A percentile compares a stretch with the other conserved stretches of the same genome.
Evolutionary conservation across 2,329 filamentous ascomycete species (phyloP).

Genomic region (Herpotrichia juniperi): DNA sequence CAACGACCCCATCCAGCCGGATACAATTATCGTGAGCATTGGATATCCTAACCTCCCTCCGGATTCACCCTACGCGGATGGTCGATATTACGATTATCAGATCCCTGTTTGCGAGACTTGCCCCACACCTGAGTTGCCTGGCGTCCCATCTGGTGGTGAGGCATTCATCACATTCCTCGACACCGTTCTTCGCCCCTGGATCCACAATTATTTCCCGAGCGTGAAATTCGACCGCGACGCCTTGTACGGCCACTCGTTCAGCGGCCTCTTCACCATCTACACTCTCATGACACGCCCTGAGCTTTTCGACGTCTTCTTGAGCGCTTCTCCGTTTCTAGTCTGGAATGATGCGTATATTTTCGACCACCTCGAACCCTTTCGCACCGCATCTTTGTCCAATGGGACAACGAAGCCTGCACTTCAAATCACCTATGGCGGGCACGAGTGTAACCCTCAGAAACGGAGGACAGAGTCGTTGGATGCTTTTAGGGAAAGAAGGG

Average conservation of each 20-base stretch:
- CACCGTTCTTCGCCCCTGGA: slow-evolving; percentile 45
- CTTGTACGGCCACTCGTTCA: slow-evolving; percentile 58
- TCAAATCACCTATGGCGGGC: no score
- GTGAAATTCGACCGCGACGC: slow-evolving; percentile 47
- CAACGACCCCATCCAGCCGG: no score
- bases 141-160: slow-evolving; percentile 52
- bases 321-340: slow-evolving; percentile 55
- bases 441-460: no score
- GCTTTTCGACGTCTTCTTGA: slow-evolving; percentile 53
- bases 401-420: no score
- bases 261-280: slow-evolving; percentile 56
- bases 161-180: slow-evolving; percentile 54
- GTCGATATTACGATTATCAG: slow-evolving; percentile 39
- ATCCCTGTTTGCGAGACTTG: slow-evolving; percentile 36
- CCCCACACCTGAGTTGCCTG: slow-evolving; percentile 26
- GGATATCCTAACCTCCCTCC: no score
- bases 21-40: no score
- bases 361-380: slow-evolving; percentile 18
- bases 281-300: slow-evolving; percentile 49
- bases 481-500: no score
- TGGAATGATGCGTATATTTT: slow-evolving; percentile 54
- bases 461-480: no score
- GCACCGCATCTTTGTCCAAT: no score
- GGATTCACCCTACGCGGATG: no score
- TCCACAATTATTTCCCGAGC: slow-evolving; percentile 34